phyloP scores from a whole-genome alignment of 148 eudicot genomes.

The Tetragonia tetragonoides region DNA sequence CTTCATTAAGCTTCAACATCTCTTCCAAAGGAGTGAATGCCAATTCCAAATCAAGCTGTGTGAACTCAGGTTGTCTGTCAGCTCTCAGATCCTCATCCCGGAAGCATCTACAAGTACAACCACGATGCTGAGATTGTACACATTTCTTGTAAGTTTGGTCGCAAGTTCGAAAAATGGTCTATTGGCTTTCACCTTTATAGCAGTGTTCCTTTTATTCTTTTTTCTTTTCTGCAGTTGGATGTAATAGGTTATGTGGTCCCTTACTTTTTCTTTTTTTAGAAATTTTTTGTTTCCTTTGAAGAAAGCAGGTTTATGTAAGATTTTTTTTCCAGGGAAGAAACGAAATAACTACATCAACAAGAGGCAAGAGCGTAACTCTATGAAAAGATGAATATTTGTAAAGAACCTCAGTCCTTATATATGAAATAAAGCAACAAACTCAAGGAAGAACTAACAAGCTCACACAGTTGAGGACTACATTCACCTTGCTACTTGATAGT shows the following conservation, averaged over 20 bases:
- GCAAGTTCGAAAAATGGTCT: background rate
- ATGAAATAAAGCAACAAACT: conserved; percentile 1
- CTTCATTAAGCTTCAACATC: conserved; percentile 93
- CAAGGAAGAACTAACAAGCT: background rate
- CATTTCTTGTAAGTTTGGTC: background rate
- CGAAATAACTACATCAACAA: background rate
- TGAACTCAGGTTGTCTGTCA: conserved; percentile 98
- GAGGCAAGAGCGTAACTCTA: background rate
- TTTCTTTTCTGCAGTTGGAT: background rate
- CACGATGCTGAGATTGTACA: conserved; percentile 3
- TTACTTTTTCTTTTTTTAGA: no score
- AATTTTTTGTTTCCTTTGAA: background rate
- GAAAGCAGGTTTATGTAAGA: conserved; percentile 3
- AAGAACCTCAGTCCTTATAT: no score
- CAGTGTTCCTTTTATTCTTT: background rate
- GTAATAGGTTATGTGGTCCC: background rate
- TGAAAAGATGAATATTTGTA: background rate
- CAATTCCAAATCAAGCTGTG: conserved; percentile 93
- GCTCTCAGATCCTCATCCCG: conserved; percentile 99
- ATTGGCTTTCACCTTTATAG: background rate
- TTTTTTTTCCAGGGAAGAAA: background rate
- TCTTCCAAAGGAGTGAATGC: conserved; percentile 92
- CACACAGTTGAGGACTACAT: background rate
- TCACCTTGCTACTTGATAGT: conserved; percentile 96
- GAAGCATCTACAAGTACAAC: conserved; percentile 61